A percentile compares a stretch with the other conserved stretches of the same genome.
Conservation (phyloP, 2,329 filamentous ascomycete species). For the Aspergillus sp. region DNA sequence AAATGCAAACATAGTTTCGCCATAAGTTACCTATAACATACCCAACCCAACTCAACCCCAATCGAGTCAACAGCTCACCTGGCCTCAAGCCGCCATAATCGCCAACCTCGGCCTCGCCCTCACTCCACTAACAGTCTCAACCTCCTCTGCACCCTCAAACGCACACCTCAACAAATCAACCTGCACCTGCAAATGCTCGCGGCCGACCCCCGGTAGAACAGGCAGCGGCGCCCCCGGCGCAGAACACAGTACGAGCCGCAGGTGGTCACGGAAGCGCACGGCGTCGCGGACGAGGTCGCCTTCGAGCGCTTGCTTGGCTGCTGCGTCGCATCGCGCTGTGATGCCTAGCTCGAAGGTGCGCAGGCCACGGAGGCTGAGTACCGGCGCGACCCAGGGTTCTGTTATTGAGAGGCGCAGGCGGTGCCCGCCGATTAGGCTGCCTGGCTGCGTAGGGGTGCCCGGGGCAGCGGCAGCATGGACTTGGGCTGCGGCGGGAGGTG, state of each 20-base stretch:
- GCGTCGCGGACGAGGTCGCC: slow-evolving; percentile 33
- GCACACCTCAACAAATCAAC: slow-evolving; percentile 10
- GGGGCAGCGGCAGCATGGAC: not conserved
- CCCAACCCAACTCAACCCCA: not conserved
- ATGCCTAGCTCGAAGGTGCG: slow-evolving; percentile 38
- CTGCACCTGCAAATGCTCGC: slow-evolving; percentile 7
- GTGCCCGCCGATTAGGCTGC: slow-evolving; percentile 26
- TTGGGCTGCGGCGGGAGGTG: not conserved
- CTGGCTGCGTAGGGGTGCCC: no score
- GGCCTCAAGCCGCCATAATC: slow-evolving; percentile 34
- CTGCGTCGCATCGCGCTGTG: slow-evolving; percentile 38
- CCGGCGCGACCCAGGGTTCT: slow-evolving; percentile 36
- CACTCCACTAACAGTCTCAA: not conserved
- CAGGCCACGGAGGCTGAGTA: slow-evolving; percentile 36
- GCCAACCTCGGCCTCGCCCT: slow-evolving; percentile 27
- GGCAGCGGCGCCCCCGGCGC: not conserved
- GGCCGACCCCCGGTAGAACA: slow-evolving; percentile 11
- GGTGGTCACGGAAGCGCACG: slow-evolving; percentile 29
- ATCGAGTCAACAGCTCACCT: no score
- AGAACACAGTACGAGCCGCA: slow-evolving; percentile 32
- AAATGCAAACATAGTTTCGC: not conserved
- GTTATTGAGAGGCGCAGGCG: slow-evolving; percentile 30
- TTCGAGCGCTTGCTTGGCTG: slow-evolving; percentile 33
- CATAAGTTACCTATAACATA: not conserved
- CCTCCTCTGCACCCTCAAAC: not conserved